These are phyloP conservation scores for Herpetospermum pedunculosum DNA, from an alignment of 306 rosid genomes.

Conservation along the genomic window DNA sequence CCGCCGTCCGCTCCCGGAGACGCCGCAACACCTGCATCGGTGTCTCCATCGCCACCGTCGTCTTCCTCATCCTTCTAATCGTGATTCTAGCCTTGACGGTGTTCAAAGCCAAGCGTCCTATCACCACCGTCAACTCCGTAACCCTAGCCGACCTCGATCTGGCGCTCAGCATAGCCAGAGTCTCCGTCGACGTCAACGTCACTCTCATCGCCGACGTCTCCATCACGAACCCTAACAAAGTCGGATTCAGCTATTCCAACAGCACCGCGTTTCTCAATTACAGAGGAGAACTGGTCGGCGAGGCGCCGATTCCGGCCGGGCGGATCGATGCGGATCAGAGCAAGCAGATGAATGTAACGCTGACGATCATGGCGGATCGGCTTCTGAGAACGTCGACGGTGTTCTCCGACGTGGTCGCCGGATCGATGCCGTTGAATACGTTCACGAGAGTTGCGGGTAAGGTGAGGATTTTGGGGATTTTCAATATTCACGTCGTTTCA, in stretches of 20 bases:
- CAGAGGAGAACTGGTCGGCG: conserved; percentile 48
- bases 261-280: conserved; percentile 35
- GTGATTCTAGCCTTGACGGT: conserved; percentile 35
- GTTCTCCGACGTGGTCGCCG: conserved; percentile 22
- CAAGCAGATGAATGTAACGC: conserved; percentile 23
- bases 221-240: conserved; percentile 36
- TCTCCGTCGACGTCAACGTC: conserved; percentile 26
- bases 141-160: conserved; percentile 19
- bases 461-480: conserved; percentile 28
- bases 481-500: conserved; percentile 24
- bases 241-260: conserved; percentile 28
- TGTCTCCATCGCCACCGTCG: not conserved
- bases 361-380: conserved; percentile 47
- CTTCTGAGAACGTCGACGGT: conserved; percentile 17
- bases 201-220: conserved; percentile 29
- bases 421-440: conserved; percentile 33
- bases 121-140: conserved; percentile 14
- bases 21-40: conserved; percentile 17
- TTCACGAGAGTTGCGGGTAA: conserved; percentile 22
- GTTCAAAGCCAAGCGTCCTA: conserved; percentile 34
- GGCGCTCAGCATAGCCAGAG: conserved; percentile 1
- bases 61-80: not conserved
- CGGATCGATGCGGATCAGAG: conserved; percentile 21
- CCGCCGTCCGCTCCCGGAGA: conserved; percentile 1
- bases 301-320: conserved; percentile 29